phyloP scores from a whole-genome alignment of 78 protist species.

The Speleostelium caveatum region DNA sequence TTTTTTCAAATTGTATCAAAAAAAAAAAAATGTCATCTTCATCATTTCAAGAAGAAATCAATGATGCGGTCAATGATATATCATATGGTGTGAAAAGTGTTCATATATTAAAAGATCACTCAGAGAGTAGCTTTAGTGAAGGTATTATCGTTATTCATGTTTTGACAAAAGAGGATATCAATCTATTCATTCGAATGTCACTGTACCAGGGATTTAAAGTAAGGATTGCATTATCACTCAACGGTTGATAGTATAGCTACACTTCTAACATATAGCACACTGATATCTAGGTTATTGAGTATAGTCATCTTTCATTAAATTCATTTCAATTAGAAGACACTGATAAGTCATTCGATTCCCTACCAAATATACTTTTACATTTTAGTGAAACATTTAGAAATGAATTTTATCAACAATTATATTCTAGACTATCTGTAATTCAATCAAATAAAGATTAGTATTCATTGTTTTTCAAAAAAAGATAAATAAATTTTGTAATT shows the following conservation, averaged over 20 bases:
- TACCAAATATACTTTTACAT: not conserved
- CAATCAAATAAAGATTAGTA: too few species aligned
- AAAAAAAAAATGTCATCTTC: too few species aligned
- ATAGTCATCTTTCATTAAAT: not conserved
- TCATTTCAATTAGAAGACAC: not conserved
- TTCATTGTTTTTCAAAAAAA: too few species aligned
- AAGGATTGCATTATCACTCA: not conserved
- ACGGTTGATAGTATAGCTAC: too few species aligned
- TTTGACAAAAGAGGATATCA: not conserved
- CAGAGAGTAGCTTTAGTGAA: not conserved
- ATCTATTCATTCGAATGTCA: not conserved
- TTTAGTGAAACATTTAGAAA: not conserved
- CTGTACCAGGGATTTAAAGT: not conserved
- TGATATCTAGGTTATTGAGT: not conserved
- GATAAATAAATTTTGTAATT: too few species aligned
- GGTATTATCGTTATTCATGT: not conserved
- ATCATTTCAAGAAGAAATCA: not conserved
- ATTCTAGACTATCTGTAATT: not conserved
- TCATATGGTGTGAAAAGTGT: not conserved
- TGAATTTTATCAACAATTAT: not conserved
- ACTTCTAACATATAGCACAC: too few species aligned
- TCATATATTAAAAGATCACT: not conserved
- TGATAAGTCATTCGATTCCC: not conserved
- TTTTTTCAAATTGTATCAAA: too few species aligned
- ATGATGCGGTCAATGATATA: not conserved